phyloP scores from a whole-genome alignment of 2,329 filamentous ascomycete species.

The Neoascochyta sp. region DNA sequence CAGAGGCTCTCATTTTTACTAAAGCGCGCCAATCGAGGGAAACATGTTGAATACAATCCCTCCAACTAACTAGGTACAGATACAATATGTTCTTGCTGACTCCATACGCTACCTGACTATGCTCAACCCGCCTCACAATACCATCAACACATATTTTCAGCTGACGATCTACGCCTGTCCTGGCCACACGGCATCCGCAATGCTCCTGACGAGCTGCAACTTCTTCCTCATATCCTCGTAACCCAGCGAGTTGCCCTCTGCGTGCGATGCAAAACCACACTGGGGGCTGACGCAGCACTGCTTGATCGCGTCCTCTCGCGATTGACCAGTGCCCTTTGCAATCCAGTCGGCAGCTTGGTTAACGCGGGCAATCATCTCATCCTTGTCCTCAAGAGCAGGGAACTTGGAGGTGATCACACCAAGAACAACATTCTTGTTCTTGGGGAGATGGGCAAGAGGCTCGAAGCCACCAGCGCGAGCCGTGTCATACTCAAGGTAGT shows the following conservation, averaged over 20 bases:
- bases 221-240: slow-evolving; percentile 71
- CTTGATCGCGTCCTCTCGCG: slow-evolving; percentile 63
- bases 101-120: no score
- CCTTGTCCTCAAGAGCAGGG: slow-evolving; percentile 44
- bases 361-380: slow-evolving; percentile 47
- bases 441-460: slow-evolving; percentile 44
- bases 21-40: no score
- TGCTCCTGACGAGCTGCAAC: slow-evolving; percentile 64
- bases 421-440: slow-evolving; percentile 47
- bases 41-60: no score
- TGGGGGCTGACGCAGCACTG: slow-evolving; percentile 49
- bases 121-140: not conserved
- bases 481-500: slow-evolving; percentile 47
- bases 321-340: slow-evolving; percentile 63
- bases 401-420: slow-evolving; percentile 49
- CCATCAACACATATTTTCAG: not conserved
- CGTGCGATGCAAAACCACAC: slow-evolving; percentile 60
- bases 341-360: slow-evolving; percentile 60
- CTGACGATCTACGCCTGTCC: slow-evolving; percentile 44
- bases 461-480: slow-evolving; percentile 48
- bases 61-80: no score
- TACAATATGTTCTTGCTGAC: no score
- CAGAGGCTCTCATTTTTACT: no score
- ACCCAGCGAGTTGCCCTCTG: slow-evolving; percentile 66
- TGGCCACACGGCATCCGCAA: slow-evolving; percentile 71